Evolutionary conservation across 768 basidiomycete genomes (phyloP).

Genomic region (Russula olivacea): DNA sequence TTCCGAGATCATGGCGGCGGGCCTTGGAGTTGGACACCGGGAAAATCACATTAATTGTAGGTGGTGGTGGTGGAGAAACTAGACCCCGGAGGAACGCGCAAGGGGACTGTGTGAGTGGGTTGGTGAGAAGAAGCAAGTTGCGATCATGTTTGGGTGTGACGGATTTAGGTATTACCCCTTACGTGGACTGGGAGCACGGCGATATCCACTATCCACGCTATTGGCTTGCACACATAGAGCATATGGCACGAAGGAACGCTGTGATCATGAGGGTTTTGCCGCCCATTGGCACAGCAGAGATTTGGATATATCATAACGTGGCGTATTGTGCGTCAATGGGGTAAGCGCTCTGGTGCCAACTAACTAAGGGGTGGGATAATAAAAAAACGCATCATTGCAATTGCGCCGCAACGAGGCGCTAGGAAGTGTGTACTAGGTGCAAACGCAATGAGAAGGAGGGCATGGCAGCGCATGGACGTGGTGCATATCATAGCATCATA

Average conservation of each 20-base stretch:
- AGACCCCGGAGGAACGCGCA: background rate
- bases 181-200: background rate
- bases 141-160: background rate
- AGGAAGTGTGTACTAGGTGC: background rate
- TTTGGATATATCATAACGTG: background rate
- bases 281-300: background rate
- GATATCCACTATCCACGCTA: background rate
- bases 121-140: background rate
- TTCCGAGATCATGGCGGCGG: background rate
- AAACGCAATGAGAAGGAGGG: constrained; percentile 3
- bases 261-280: background rate
- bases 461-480: constrained; percentile 4
- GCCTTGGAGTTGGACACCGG: background rate
- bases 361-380: background rate
- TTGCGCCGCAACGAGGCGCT: constrained; percentile 15
- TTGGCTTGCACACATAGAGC: background rate
- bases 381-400: background rate
- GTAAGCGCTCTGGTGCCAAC: background rate
- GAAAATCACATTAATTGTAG: background rate
- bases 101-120: background rate
- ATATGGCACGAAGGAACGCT: background rate
- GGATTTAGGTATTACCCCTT: background rate
- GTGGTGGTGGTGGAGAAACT: background rate
- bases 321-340: background rate
- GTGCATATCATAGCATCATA: constrained; percentile 2